Evolutionary conservation across 805 yeast species (phyloP).

Genomic region (Candida ipomoeae): DNA sequence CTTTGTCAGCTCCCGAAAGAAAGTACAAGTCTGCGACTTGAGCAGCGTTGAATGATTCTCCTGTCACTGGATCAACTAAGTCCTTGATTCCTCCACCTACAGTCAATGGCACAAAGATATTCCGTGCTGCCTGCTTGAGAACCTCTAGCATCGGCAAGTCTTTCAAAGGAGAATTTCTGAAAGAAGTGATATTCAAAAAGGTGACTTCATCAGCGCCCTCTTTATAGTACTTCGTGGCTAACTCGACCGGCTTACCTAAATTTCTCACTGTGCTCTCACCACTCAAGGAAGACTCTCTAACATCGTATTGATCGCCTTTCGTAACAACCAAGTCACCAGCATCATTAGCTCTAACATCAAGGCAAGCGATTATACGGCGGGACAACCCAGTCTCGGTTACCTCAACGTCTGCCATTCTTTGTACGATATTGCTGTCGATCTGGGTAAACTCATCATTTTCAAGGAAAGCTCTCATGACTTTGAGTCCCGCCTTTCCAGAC

Average conservation of each 20-base stretch:
- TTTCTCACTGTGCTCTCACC: constrained; percentile 71
- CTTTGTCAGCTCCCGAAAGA: constrained; percentile 96
- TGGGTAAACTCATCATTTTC: constrained; percentile 35
- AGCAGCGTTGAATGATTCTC: constrained; percentile 73
- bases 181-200: constrained; percentile 90
- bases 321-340: constrained; percentile 95
- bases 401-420: constrained; percentile 15
- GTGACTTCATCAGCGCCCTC: constrained; percentile 99
- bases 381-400: constrained; percentile 56
- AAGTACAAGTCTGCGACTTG: constrained; percentile 90
- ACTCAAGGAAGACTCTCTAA: constrained; percentile 55
- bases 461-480: constrained; percentile 69
- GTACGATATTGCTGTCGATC: constrained; percentile 9
- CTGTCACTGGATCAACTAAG: constrained; percentile 74
- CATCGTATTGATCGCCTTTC: constrained; percentile 98
- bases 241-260: constrained; percentile 92
- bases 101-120: constrained; percentile 93
- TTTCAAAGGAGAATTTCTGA: constrained; percentile 85
- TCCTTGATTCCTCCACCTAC: constrained; percentile 98
- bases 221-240: constrained; percentile 82
- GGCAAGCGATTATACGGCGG: constrained; percentile 89
- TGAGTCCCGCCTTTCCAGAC: constrained; percentile 86
- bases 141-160: constrained; percentile 97
- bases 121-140: constrained; percentile 72
- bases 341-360: constrained; percentile 95